Percentiles rank a stretch among this genome's conserved stretches.
Conservation (phyloP, 2,329 filamentous ascomycete species). For the Botrytis tulipae region DNA sequence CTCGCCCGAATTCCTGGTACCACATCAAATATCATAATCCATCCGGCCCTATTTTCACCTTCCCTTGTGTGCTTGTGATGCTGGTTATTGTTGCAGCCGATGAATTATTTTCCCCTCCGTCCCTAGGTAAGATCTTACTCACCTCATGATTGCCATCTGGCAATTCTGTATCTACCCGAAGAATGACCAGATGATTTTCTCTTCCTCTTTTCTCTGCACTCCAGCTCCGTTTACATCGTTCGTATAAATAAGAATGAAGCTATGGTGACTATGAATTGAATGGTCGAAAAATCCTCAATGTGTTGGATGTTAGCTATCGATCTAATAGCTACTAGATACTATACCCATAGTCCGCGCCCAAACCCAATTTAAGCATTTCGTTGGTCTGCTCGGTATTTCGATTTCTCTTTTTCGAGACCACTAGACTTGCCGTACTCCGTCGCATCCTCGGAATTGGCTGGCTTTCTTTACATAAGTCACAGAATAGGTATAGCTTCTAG, state of each 20-base stretch:
- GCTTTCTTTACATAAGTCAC: too few relatives aligned
- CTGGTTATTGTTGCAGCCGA: neutral
- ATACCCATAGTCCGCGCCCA: neutral
- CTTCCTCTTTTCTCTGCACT: too few relatives aligned
- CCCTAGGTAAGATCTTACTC: too few relatives aligned
- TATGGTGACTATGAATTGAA: neutral
- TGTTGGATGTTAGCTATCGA: neutral
- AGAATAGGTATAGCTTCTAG: too few relatives aligned
- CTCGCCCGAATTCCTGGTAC: neutral
- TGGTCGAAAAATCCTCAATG: neutral
- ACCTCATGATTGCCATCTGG: conserved; percentile 20
- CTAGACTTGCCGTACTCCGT: neutral
- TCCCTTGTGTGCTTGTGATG: neutral
- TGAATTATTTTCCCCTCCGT: neutral
- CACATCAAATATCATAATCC: neutral
- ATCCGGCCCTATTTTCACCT: neutral
- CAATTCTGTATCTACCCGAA: neutral
- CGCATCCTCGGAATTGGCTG: too few relatives aligned
- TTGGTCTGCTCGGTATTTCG: neutral
- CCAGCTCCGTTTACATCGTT: neutral
- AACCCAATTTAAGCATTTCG: neutral
- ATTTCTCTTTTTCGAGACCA: neutral
- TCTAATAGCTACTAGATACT: neutral
- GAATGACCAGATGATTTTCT: neutral
- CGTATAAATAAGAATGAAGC: conserved; percentile 1